These are phyloP conservation scores for Ambrosiella beaveri DNA, from an alignment of 2,329 filamentous ascomycete genomes.

Conservation along the genomic window DNA sequence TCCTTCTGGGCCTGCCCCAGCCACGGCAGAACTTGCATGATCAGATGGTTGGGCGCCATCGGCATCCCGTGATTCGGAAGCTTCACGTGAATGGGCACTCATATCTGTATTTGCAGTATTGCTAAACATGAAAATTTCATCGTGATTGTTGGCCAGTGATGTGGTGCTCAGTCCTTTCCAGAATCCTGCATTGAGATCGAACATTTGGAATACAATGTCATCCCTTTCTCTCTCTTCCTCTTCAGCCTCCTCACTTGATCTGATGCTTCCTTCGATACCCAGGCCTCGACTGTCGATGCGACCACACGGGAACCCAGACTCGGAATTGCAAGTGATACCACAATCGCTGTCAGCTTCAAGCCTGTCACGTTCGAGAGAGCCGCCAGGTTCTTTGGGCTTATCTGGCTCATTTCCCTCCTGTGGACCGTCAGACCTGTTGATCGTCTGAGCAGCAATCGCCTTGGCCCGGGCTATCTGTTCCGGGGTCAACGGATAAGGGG, in stretches of 20 bases:
- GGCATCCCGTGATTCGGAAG: background rate
- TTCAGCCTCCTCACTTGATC: background rate
- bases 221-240: background rate
- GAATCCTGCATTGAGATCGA: background rate
- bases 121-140: background rate
- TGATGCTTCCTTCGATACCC: background rate
- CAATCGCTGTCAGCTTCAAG: background rate
- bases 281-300: background rate
- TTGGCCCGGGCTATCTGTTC: background rate
- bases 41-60: background rate
- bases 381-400: background rate
- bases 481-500: conserved; percentile 4
- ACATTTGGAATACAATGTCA: background rate
- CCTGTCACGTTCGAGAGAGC: background rate
- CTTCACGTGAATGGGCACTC: background rate
- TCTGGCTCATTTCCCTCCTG: background rate
- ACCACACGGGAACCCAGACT: background rate
- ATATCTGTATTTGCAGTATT: background rate
- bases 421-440: background rate
- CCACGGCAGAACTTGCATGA: background rate
- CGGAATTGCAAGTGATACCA: background rate
- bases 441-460: background rate
- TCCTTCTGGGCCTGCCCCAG: background rate
- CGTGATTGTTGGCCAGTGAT: background rate
- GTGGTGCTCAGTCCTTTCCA: background rate